These are phyloP conservation scores for Aureobasidium sp. DNA, from an alignment of 2,329 filamentous ascomycete genomes.

Conservation along the genomic window DNA sequence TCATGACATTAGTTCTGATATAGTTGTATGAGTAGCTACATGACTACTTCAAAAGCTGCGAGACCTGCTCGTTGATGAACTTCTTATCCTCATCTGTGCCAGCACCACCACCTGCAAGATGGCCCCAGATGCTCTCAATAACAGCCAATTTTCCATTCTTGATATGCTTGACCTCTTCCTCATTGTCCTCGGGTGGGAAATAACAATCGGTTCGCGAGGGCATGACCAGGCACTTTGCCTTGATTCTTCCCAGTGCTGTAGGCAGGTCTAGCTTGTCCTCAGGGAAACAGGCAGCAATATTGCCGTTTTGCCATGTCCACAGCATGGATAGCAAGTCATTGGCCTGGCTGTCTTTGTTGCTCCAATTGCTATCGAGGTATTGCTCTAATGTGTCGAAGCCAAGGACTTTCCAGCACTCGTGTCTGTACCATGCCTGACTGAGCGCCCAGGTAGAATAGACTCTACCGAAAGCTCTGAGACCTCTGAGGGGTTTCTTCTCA, in stretches of 20 bases:
- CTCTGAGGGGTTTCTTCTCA: slow-evolving; percentile 21
- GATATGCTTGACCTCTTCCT: slow-evolving; percentile 29
- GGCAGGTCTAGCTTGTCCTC: slow-evolving; percentile 24
- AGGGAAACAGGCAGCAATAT: slow-evolving; percentile 26
- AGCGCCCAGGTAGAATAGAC: slow-evolving; percentile 34
- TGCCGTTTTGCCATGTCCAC: slow-evolving; percentile 35
- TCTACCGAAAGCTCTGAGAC: slow-evolving; percentile 28
- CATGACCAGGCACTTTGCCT: slow-evolving; percentile 31
- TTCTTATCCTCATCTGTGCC: slow-evolving; percentile 27
- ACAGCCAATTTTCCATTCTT: slow-evolving; percentile 23
- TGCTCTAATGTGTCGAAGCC: slow-evolving; percentile 26
- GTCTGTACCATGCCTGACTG: slow-evolving; percentile 33
- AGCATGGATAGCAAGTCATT: slow-evolving; percentile 31
- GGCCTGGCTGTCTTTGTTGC: slow-evolving; percentile 17
- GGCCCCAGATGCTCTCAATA: slow-evolving; percentile 34
- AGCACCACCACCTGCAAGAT: slow-evolving; percentile 31
- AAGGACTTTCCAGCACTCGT: slow-evolving; percentile 27
- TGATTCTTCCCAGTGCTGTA: slow-evolving; percentile 28
- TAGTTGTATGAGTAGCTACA: neutral
- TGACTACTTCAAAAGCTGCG: slow-evolving; percentile 13
- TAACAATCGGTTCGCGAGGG: slow-evolving; percentile 34
- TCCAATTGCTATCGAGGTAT: slow-evolving; percentile 25
- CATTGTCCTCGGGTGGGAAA: slow-evolving; percentile 32
- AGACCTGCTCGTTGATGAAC: slow-evolving; percentile 21
- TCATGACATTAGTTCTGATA: neutral